Base-by-base conservation (phyloP, 2,329 filamentous ascomycete genomes). In the Calonectria ilicicola region DNA sequence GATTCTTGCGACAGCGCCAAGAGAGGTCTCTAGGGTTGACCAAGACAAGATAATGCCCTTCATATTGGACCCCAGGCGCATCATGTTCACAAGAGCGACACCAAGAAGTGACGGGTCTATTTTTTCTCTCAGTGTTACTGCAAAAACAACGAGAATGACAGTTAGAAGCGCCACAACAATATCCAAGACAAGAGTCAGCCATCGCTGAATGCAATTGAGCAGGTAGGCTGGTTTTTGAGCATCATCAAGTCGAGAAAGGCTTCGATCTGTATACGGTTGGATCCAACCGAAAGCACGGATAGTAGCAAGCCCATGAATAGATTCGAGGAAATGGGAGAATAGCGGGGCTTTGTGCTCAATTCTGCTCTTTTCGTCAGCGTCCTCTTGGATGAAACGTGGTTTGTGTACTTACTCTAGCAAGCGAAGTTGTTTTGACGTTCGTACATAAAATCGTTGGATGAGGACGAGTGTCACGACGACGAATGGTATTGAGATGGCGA, bases 201-300 rank as follows among this genome's bases (percentile, higher is more conserved):
- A 91, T 46, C 87, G 81, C 69, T 91, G 89, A 10, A 90, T 86
- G 19, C 85, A 84, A 62, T 85, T 87, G 38, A 90, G 83, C 3
- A 89, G 83, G 73, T 90, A 91, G 40, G 86, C 87, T 1, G 89
- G 89, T 62, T 86, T 84, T 70, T 91, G 89, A 0, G 88, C 87
- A 3, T 82, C 80, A 63, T 90, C 85, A 2, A 88, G 78, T 0
- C 83, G 79, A 2, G 73, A 66, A 0, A 83, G 80, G 2, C 82
- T 85, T 56, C 85, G 84, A 15, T 83, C 74, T 0, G 82, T 79
- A 38, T 86, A 85, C 0, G 81, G 79, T 6, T 76, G 76, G n/a
- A 84, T 82, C 82, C 82, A 83, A 17, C 80, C 81, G 53, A 85
- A 84, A 2, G 86, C 84, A 3, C 85, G 82, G 35, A 87, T 84